phyloP scores from a whole-genome alignment of 2,329 filamentous ascomycete genomes.

The Phaeosphaeria sp. region DNA sequence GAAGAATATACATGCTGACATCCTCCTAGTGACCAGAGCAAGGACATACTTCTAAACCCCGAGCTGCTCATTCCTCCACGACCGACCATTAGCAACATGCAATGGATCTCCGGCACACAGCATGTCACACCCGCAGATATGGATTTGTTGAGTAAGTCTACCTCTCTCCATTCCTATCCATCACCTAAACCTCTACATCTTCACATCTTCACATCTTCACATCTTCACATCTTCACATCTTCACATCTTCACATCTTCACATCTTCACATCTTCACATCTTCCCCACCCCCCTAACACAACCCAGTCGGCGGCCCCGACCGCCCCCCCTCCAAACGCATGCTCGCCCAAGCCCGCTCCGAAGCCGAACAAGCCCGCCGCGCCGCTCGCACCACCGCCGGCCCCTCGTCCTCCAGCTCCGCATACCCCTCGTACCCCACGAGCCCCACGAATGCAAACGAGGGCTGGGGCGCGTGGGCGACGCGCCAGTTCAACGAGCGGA shows the following conservation, averaged over 20 bases:
- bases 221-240: no score
- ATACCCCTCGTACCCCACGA: slow-evolving; percentile 27
- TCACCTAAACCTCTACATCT: no score
- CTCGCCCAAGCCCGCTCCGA: slow-evolving; percentile 79
- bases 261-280: neutral
- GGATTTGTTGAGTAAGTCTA: slow-evolving; percentile 72
- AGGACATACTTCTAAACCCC: slow-evolving; percentile 83
- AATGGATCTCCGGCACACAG: slow-evolving; percentile 97
- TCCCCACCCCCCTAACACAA: slow-evolving; percentile 4
- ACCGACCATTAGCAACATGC: slow-evolving; percentile 91
- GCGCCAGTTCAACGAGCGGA: slow-evolving; percentile 86
- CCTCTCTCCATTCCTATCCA: neutral
- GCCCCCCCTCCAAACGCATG: slow-evolving; percentile 89
- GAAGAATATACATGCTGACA: neutral
- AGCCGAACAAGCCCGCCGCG: slow-evolving; percentile 62
- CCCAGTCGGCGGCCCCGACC: slow-evolving; percentile 80
- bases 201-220: no score
- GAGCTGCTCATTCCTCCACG: slow-evolving; percentile 75
- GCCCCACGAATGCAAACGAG: slow-evolving; percentile 45
- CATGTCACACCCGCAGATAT: slow-evolving; percentile 86
- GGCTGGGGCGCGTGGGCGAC: slow-evolving; percentile 80
- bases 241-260: no score
- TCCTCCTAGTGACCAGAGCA: slow-evolving; percentile 51
- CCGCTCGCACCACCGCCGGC: slow-evolving; percentile 41
- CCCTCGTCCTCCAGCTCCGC: slow-evolving; percentile 43